Evolutionary conservation across 2,329 filamentous ascomycete species (phyloP).

Genomic region (Phaeophleospora eucalypticola): DNA sequence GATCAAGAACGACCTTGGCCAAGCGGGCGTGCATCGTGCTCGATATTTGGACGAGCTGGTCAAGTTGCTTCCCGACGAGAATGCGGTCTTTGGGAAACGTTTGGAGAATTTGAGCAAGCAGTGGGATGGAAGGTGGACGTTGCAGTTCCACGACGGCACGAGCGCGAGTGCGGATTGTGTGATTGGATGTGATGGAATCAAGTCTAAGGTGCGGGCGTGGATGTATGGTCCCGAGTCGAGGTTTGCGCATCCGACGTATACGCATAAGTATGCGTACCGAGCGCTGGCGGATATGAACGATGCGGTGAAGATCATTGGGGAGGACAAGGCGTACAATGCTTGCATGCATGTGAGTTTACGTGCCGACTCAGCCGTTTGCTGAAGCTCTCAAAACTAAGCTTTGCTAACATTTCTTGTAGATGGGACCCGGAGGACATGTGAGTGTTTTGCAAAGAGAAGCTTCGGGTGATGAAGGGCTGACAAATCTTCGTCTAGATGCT

Average conservation of each 20-base stretch:
- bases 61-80: conserved; percentile 37
- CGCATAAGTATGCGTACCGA: conserved; percentile 59
- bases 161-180: conserved; percentile 42
- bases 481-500: conserved; percentile 35
- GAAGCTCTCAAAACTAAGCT: too few relatives aligned
- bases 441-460: neutral
- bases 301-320: conserved; percentile 26
- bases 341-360: conserved; percentile 25
- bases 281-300: conserved; percentile 55
- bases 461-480: neutral
- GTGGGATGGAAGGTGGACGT: conserved; percentile 22
- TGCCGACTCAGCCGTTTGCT: conserved; percentile 5
- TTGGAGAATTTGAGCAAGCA: conserved; percentile 29
- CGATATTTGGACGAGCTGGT: conserved; percentile 41
- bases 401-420: conserved; percentile 12
- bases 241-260: conserved; percentile 48
- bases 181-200: conserved; percentile 43
- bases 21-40: conserved; percentile 35
- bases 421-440: conserved; percentile 44
- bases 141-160: conserved; percentile 36
- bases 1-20: conserved; percentile 24
- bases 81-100: conserved; percentile 32
- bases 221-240: conserved; percentile 36
- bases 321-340: conserved; percentile 25
- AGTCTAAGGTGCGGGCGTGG: conserved; percentile 51